phyloP scores from a whole-genome alignment of 257 asterid genomes.

The Solanum lignicaule region DNA sequence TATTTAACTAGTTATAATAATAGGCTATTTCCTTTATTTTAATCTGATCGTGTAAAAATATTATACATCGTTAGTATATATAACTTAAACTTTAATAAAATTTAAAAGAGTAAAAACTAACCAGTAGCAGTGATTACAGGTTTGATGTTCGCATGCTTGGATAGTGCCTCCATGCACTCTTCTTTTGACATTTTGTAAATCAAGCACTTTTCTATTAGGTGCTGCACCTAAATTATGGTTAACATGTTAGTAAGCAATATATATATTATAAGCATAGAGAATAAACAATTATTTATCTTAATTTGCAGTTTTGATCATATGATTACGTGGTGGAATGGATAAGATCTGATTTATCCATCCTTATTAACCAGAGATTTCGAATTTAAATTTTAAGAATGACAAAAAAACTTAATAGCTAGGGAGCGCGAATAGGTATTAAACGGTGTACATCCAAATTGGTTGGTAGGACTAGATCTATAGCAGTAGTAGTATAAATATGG shows the following conservation, averaged over 20 bases:
- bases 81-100: not conserved
- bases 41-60: not conserved
- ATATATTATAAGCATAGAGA: no score
- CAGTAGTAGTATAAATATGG: not conserved
- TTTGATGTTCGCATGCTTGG: constrained; percentile 74
- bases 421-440: not conserved
- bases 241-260: not conserved
- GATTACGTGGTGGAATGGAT: not conserved
- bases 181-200: constrained; percentile 72
- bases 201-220: constrained; percentile 70
- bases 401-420: not conserved
- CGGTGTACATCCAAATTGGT: not conserved
- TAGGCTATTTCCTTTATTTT: not conserved
- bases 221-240: constrained; percentile 30
- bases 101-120: not conserved
- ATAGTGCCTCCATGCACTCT: constrained; percentile 86
- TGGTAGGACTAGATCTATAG: not conserved
- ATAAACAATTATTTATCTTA: no score
- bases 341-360: no score
- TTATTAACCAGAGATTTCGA: no score
- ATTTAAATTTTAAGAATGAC: no score
- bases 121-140: constrained; percentile 57
- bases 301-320: not conserved
- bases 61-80: not conserved
- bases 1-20: not conserved